Evolutionary conservation across 208 protist species (phyloP), one percentile per base, ranked within the genome.

Genomic region (Trypanosoma avium): DNA sequence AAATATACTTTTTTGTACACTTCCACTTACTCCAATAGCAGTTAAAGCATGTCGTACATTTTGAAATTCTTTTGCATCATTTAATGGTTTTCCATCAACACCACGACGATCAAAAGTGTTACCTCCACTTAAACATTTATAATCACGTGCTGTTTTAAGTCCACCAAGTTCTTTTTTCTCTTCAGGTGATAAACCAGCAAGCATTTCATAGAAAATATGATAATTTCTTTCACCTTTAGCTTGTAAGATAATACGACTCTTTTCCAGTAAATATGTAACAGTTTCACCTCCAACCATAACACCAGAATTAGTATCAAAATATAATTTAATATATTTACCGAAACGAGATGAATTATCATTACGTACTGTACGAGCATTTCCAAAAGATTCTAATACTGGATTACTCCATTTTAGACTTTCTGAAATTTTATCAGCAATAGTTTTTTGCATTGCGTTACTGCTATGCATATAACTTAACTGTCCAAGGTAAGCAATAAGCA

Each of bases 171-270:
- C 55, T 55, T 65, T 47, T 75, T 94, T 96, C 54, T 96, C 83
- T 29, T 61, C 45, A 6, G 75, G 35, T 53, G 81, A 75, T 53
- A 90, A 70, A n/a, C 90, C 91, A 4, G 87, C 80, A 22, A 97
- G 76, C 70, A 98, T 90, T 77, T 98, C 92, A 72, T 98, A 98
- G 79, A 98, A 98, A 50, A 98, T 87, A 82, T 98, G 96, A 73
- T 96, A 98, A 80, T 94, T 97, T 47, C 96, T 84, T 68, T 98
- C 97, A 30, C 88, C 90, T 43, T 77, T 54, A 26, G 79, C 77
- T 69, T 98, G 97, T 38, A 77, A 74, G 27, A 98, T 85, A 46
- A 98, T 88, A 61, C 97, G 82, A 49, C 88, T 97, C 67, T 90
- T 97, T 76, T 98, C 97, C 13, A 98, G 80, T 9, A 98, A 77